A percentile compares a stretch with the other conserved stretches of the same genome.
phyloP scores from a whole-genome alignment of 345 rosid genomes.

The Eucalyptus microcorys region DNA sequence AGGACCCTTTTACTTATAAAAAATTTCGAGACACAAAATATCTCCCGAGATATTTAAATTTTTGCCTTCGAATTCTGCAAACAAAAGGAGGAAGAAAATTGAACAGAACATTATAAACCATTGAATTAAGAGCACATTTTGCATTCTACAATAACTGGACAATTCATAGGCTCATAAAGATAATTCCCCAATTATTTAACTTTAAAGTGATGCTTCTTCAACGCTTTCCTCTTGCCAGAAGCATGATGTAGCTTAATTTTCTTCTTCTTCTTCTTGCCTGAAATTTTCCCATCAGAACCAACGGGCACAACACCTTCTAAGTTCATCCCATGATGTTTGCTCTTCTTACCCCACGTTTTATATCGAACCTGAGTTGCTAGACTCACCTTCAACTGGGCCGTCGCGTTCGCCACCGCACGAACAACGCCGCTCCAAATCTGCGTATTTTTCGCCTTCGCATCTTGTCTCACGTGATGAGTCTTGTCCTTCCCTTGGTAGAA shows the following conservation, averaged over 20 bases:
- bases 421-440: background rate
- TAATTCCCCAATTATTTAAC: background rate
- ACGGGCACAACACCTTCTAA: slow-evolving; percentile 7
- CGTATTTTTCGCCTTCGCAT: background rate
- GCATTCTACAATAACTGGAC: background rate
- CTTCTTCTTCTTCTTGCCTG: slow-evolving; percentile 24
- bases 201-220: background rate
- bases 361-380: slow-evolving; percentile 8
- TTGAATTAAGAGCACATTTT: background rate
- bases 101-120: background rate
- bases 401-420: slow-evolving; percentile 4
- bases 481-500: slow-evolving; percentile 16
- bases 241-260: slow-evolving; percentile 11
- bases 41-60: background rate
- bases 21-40: background rate
- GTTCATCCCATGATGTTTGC: slow-evolving; percentile 15
- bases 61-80: background rate
- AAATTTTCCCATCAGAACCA: slow-evolving; percentile 32
- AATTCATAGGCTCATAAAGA: background rate
- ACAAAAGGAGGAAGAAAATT: background rate
- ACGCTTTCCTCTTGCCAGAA: background rate
- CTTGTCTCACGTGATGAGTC: background rate
- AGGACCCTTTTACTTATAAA: background rate
- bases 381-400: slow-evolving; percentile 11
- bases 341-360: slow-evolving; percentile 24